phyloP scores from a whole-genome alignment of 2,329 filamentous ascomycete species.

The Epichloe coenophiala region DNA sequence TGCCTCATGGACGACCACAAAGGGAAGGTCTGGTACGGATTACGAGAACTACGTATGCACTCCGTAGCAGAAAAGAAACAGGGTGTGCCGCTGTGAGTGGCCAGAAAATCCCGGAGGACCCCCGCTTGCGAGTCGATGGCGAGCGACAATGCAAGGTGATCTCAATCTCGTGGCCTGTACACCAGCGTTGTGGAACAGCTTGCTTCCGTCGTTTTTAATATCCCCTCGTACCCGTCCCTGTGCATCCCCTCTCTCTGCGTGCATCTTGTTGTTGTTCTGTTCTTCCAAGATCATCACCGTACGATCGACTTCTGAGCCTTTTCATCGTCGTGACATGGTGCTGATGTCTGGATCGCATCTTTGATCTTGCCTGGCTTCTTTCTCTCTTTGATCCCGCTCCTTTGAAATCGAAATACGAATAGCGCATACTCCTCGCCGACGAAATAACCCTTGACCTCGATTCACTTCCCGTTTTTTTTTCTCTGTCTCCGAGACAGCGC shows the following conservation, averaged over 20 bases:
- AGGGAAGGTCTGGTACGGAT: not conserved
- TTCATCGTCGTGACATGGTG: not conserved
- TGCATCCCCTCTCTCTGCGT: not conserved
- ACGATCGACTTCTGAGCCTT: not conserved
- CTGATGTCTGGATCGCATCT: not conserved
- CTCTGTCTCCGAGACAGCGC: not conserved
- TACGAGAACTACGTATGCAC: too few species aligned
- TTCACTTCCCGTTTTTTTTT: not conserved
- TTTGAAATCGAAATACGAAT: not conserved
- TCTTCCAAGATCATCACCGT: not conserved
- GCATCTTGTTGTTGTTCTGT: not conserved
- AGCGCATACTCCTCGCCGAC: not conserved
- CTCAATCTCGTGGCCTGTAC: not conserved
- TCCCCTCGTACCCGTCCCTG: not conserved
- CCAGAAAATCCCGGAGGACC: not conserved
- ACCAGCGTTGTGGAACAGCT: too few species aligned
- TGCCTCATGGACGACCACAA: not conserved
- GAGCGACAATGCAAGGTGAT: not conserved
- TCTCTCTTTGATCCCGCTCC: not conserved
- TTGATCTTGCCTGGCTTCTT: not conserved
- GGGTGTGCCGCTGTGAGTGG: not conserved
- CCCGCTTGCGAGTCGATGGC: not conserved
- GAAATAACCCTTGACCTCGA: not conserved
- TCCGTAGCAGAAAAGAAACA: not conserved
- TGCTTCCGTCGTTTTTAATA: not conserved